phyloP scores from a whole-genome alignment of 2,329 filamentous ascomycete species.

The Neofusicoccum laricinum region DNA sequence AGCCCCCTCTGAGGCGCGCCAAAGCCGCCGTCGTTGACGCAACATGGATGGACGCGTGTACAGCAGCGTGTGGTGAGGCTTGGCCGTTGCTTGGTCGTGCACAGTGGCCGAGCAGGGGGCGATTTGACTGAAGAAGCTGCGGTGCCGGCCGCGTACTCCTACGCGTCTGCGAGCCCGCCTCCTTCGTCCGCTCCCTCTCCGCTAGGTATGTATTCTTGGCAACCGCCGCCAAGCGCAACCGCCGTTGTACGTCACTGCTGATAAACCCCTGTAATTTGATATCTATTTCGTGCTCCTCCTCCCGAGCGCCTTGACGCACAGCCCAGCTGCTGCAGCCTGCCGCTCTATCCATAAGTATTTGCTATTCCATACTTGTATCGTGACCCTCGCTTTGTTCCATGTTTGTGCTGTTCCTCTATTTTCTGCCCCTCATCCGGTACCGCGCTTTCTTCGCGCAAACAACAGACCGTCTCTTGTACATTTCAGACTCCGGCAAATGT shows the following conservation, averaged over 20 bases:
- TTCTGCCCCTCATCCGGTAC: not conserved
- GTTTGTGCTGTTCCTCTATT: not conserved
- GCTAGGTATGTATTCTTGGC: conserved; percentile 9
- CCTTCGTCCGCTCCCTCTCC: not conserved
- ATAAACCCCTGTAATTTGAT: not conserved
- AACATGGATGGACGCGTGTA: conserved; percentile 13
- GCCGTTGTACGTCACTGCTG: not conserved
- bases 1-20: conserved; percentile 1
- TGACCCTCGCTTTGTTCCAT: not conserved
- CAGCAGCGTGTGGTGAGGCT: conserved; percentile 8
- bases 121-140: no score
- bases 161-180: not conserved
- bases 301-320: not conserved
- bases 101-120: not conserved
- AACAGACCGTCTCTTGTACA: no score
- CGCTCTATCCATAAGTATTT: not conserved
- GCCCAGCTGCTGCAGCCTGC: not conserved
- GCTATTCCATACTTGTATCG: not conserved
- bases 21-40: conserved; percentile 7
- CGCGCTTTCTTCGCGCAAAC: not conserved
- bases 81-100: conserved; percentile 5
- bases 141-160: not conserved
- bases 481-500: not conserved
- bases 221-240: not conserved
- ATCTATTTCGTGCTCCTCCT: not conserved